These are phyloP conservation scores for Phoma sp. DNA, from an alignment of 2,329 filamentous ascomycete species.

Conservation along the genomic window DNA sequence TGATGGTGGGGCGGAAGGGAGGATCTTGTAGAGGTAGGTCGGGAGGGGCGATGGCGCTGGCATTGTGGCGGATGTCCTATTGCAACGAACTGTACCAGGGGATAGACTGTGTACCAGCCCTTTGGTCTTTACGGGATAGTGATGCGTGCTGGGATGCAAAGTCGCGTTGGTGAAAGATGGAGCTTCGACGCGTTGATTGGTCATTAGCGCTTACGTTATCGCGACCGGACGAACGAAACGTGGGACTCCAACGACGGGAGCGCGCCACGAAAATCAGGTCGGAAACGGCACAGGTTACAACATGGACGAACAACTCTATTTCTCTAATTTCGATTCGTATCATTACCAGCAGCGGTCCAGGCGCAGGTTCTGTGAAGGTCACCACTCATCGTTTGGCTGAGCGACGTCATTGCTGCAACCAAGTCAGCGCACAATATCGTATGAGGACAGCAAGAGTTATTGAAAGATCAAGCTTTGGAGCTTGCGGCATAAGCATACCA, in stretches of 20 bases:
- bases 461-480: background rate
- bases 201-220: conserved; percentile 6
- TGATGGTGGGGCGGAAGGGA: conserved; percentile 59
- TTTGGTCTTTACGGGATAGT: background rate
- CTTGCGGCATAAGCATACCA: background rate
- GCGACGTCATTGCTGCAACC: conserved; percentile 12
- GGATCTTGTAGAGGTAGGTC: conserved; percentile 65
- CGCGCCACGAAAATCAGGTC: conserved; percentile 19
- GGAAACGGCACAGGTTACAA: conserved; percentile 16
- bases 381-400: conserved; percentile 5
- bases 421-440: conserved; percentile 3
- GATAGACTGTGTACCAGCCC: background rate
- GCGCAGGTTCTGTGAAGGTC: background rate
- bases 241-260: conserved; percentile 16
- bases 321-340: background rate
- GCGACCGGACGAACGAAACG: conserved; percentile 9
- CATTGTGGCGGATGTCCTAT: conserved; percentile 25
- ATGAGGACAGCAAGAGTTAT: conserved; percentile 1
- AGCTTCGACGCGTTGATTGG: conserved; percentile 13
- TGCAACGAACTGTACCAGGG: background rate
- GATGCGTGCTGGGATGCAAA: conserved; percentile 1
- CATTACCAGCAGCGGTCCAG: background rate
- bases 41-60: conserved; percentile 42
- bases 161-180: conserved; percentile 8
- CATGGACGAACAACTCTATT: conserved; percentile 7